A percentile compares a stretch with the other conserved stretches of the same genome.
Conservation (phyloP, 2,329 filamentous ascomycete genomes). For the Basipetospora sp. region DNA sequence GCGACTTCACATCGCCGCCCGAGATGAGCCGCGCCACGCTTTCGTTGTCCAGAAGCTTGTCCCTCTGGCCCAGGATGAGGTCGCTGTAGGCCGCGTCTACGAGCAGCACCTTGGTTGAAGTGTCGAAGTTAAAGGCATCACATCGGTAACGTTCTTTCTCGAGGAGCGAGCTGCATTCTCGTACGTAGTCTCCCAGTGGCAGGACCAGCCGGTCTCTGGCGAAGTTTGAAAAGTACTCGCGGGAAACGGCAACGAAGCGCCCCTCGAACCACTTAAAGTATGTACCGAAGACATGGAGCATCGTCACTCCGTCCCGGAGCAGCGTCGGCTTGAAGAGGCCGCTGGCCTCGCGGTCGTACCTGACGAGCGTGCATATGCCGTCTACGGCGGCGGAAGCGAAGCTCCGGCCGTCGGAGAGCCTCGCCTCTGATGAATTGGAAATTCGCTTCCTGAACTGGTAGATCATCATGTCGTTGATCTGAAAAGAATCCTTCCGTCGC, state of each 20-base stretch:
- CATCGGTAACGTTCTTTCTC: constrained; percentile 60
- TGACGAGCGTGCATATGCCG: constrained; percentile 60
- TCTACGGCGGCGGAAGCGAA: constrained; percentile 17
- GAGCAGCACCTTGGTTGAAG: constrained; percentile 64
- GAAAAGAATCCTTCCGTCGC: constrained; percentile 51
- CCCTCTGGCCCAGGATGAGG: constrained; percentile 54
- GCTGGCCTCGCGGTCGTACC: constrained; percentile 50
- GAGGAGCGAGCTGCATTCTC: constrained; percentile 53
- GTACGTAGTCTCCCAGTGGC: constrained; percentile 61
- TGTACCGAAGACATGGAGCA: constrained; percentile 72
- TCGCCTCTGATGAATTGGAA: constrained; percentile 9
- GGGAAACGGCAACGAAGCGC: constrained; percentile 52
- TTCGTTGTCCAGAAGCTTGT: constrained; percentile 48
- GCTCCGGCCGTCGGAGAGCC: constrained; percentile 5
- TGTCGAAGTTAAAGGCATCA: constrained; percentile 67
- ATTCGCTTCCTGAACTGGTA: constrained; percentile 46
- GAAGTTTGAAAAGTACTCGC: constrained; percentile 54
- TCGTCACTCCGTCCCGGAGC: constrained; percentile 62
- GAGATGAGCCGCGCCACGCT: constrained; percentile 62
- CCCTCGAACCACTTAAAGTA: constrained; percentile 73
- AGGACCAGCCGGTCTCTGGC: constrained; percentile 46
- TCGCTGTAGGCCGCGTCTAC: constrained; percentile 58
- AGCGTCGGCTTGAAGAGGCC: constrained; percentile 44
- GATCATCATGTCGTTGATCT: constrained; percentile 70
- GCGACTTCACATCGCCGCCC: constrained; percentile 50